Conservation (phyloP, 23 red algal species). For the Cyanidiococcus yangmingshanensis region DNA sequence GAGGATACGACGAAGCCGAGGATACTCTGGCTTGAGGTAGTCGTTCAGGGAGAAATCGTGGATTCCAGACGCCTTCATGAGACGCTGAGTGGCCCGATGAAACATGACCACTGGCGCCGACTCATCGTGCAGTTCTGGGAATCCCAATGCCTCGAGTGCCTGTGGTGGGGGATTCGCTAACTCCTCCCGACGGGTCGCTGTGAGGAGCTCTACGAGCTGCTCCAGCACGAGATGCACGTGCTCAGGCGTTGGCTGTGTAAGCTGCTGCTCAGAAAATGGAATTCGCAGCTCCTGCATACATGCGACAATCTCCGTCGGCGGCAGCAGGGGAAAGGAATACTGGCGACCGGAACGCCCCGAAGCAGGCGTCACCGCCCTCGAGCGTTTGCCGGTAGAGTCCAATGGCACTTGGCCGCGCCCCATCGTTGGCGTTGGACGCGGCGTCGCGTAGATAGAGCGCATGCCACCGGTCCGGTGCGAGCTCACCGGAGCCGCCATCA, state of each 20-base stretch:
- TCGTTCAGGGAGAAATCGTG: slow-evolving; percentile 73
- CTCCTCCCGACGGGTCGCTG: slow-evolving; percentile 21
- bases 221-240: slow-evolving; percentile 25
- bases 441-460: slow-evolving; percentile 11
- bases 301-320: slow-evolving; percentile 27
- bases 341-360: not conserved
- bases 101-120: slow-evolving; percentile 30
- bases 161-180: slow-evolving; percentile 17
- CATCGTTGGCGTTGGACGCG: not conserved
- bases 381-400: slow-evolving; percentile 1
- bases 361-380: not conserved
- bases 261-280: slow-evolving; percentile 35
- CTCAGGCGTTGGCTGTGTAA: slow-evolving; percentile 28
- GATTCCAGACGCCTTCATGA: slow-evolving; percentile 40
- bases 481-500: not conserved
- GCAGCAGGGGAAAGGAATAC: slow-evolving; percentile 43
- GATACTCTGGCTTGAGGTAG: slow-evolving; percentile 53
- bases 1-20: slow-evolving; percentile 48
- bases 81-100: slow-evolving; percentile 28
- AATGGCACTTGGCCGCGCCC: not conserved
- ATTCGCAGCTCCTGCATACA: slow-evolving; percentile 48
- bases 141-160: slow-evolving; percentile 30
- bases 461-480: not conserved
- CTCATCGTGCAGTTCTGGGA: slow-evolving; percentile 41
- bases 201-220: slow-evolving; percentile 32